Percentiles rank a stretch among this genome's conserved stretches.
phyloP scores from a whole-genome alignment of 208 protist species.

The Acanthamoeba royreba region DNA sequence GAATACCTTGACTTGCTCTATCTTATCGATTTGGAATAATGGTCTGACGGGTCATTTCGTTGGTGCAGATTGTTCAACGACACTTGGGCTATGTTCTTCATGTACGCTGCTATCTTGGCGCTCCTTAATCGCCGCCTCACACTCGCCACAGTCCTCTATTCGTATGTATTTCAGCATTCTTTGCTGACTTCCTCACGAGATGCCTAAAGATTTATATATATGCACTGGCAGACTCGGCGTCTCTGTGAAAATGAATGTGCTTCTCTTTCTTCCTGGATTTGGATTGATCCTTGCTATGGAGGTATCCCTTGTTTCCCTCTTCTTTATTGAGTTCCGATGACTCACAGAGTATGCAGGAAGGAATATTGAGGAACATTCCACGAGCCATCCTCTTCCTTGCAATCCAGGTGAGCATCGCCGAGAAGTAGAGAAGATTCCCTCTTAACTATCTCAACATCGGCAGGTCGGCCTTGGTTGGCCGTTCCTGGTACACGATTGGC shows the following conservation, averaged over 20 bases:
- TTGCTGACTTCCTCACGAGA: neutral
- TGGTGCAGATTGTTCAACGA: constrained; percentile 84
- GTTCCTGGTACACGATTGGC: constrained; percentile 71
- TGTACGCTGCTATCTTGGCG: constrained; percentile 65
- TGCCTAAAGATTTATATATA: neutral
- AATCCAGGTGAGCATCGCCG: neutral
- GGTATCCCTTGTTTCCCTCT: neutral
- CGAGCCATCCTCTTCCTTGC: neutral
- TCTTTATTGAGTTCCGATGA: neutral
- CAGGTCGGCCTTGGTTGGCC: constrained; percentile 74
- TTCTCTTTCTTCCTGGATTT: constrained; percentile 90
- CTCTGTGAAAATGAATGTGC: constrained; percentile 94
- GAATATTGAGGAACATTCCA: neutral
- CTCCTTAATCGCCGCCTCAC: constrained; percentile 51
- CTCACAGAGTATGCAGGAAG: neutral
- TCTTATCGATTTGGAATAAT: neutral
- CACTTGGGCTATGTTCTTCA: constrained; percentile 74
- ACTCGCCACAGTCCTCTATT: neutral
- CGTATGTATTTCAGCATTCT: neutral
- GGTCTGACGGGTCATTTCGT: constrained; percentile 47
- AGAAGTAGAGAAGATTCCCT: neutral
- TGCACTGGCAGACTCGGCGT: constrained; percentile 75
- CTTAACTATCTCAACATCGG: neutral
- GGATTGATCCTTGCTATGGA: constrained; percentile 74
- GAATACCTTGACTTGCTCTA: no score